Evolutionary conservation across 2,329 filamentous ascomycete species (phyloP), one percentile per base, ranked within the genome.

Genomic region (Zymoseptoria tritici): DNA sequence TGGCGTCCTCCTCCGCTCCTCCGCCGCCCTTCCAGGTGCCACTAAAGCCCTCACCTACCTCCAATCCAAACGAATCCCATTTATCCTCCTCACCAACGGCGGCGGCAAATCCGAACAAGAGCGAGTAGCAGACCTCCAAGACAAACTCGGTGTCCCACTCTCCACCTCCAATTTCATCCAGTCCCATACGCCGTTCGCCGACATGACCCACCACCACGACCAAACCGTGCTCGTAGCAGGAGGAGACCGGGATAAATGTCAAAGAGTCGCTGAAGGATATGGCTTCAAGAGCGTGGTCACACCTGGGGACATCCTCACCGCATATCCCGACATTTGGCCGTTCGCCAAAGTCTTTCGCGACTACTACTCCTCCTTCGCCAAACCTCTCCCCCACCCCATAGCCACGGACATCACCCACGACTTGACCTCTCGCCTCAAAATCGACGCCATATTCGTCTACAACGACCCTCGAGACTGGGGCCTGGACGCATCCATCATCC

Each of bases 381-480:
- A 81, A 46, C 82, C 83, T 1, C 77, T 89, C 0, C 85, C 86
- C 0, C 70, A 67, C 8, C 79, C 78, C 11, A 77, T 82, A 63
- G 74, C 78, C 56, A 72, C 80, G 46, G 55, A 55, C 49, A 42
- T 61, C 13, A 60, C 57, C 20, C 36, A 46, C 16, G 54, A 57
- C 21, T 70, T 72, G 16, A 77, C 79, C 61, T 76, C 78, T 13
- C 81, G 79, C 19, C 80, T 93, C 54, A 91, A 90, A 67, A 88
- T 99, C 66, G 91, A 96, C 70, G 91, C 92, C 26, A 85, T 97
- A 26, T 88, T 97, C 69, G 88, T 97, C 6, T 97, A 93, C 81
- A 96, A 96, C 73, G 94, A 97, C 74, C 92, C 94, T 3, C 85
- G 94, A 58, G 94, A 99, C 78, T 99, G 94, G 94, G 91, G 89